phyloP scores from a whole-genome alignment of 495 filamentous ascomycete genomes.

The Hypoxylon cercidicola region DNA sequence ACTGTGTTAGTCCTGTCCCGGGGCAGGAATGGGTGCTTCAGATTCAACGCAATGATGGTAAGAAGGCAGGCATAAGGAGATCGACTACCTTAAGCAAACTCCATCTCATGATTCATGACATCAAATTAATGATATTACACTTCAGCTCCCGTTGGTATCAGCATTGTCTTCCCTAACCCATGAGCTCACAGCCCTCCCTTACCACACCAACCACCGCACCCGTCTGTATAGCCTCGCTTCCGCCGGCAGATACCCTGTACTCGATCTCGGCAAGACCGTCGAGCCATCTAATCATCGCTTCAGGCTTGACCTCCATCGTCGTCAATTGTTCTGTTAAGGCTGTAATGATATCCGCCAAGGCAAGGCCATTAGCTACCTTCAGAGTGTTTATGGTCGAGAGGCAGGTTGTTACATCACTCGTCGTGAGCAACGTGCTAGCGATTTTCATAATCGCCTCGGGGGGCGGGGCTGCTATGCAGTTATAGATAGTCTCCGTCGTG shows the following conservation, averaged over 20 bases:
- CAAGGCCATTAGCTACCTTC: constrained; percentile 87
- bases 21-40: background rate
- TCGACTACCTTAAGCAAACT: background rate
- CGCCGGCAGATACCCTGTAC: constrained; percentile 88
- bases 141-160: constrained; percentile 3
- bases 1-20: no score
- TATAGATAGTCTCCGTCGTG: constrained; percentile 92
- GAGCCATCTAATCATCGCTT: constrained; percentile 90
- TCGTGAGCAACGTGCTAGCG: constrained; percentile 80
- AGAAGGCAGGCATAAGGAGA: background rate
- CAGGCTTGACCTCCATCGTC: constrained; percentile 83
- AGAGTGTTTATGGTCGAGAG: constrained; percentile 86
- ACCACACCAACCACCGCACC: constrained; percentile 91
- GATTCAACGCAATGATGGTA: background rate
- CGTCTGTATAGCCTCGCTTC: constrained; percentile 89
- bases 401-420: constrained; percentile 85
- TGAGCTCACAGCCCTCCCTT: constrained; percentile 83
- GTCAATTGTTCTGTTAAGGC: constrained; percentile 82
- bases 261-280: constrained; percentile 93
- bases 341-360: constrained; percentile 91
- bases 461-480: constrained; percentile 96
- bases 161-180: constrained; percentile 47
- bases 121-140: background rate
- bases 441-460: constrained; percentile 89
- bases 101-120: background rate